These are phyloP conservation scores for Pichia occidentalis DNA, from an alignment of 805 yeast species.

Conservation along the genomic window DNA sequence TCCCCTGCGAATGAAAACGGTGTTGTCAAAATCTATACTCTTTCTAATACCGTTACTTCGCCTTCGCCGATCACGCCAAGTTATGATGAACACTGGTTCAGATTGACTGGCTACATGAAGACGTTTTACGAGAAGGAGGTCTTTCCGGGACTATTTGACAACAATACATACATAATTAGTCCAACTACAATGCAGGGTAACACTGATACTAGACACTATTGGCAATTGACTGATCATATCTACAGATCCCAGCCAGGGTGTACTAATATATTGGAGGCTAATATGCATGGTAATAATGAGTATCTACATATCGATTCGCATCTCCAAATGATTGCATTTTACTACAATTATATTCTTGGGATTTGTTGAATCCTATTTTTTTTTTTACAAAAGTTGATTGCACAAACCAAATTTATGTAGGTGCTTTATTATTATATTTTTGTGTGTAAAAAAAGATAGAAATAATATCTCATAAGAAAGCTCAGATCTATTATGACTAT, in stretches of 20 bases:
- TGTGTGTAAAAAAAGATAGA: too few relatives aligned
- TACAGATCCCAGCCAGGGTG: slow-evolving; percentile 53
- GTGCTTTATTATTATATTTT: too few relatives aligned
- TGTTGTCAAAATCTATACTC: slow-evolving; percentile 16
- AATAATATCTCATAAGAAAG: too few relatives aligned
- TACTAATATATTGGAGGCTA: slow-evolving; percentile 26
- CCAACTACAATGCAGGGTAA: slow-evolving; percentile 62
- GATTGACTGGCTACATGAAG: slow-evolving; percentile 54
- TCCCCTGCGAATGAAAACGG: slow-evolving; percentile 21
- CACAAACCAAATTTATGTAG: too few relatives aligned
- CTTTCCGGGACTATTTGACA: slow-evolving; percentile 22
- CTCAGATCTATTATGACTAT: too few relatives aligned
- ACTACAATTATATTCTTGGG: slow-evolving; percentile 14
- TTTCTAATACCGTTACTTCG: slow-evolving; percentile 21
- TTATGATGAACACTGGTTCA: slow-evolving; percentile 42
- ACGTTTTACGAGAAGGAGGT: slow-evolving; percentile 52
- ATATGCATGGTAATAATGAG: slow-evolving; percentile 63
- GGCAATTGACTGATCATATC: slow-evolving; percentile 55
- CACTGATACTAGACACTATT: slow-evolving; percentile 63
- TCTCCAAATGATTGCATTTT: slow-evolving; percentile 44
- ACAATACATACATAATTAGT: slow-evolving; percentile 33
- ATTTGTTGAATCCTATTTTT: background rate
- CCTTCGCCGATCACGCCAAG: slow-evolving; percentile 42
- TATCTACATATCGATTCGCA: slow-evolving; percentile 48
- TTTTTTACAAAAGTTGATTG: background rate